Conservation (phyloP, 2,329 filamentous ascomycete genomes). For the Cladosporium sp. region DNA sequence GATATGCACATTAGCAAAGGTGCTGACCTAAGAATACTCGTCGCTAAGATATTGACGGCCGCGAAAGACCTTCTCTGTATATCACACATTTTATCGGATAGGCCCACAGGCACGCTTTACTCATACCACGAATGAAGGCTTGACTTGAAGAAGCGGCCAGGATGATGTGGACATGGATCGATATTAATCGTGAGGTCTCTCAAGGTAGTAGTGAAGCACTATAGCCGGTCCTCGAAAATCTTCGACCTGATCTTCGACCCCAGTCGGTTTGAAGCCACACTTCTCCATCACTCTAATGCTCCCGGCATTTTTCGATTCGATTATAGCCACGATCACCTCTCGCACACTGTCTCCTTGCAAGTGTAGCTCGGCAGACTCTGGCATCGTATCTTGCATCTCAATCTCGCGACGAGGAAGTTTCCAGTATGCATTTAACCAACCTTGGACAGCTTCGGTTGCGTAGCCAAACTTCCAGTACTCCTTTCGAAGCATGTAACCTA, state of each 20-base stretch:
- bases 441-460: background rate
- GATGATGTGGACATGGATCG: too few relatives aligned
- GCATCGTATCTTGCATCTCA: background rate
- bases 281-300: background rate
- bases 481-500: background rate
- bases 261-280: background rate
- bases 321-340: background rate
- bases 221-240: slow-evolving; percentile 1
- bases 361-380: background rate
- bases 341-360: background rate
- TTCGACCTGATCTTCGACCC: background rate
- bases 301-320: background rate
- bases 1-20: too few relatives aligned
- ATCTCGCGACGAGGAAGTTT: background rate
- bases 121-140: too few relatives aligned
- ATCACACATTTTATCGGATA: too few relatives aligned
- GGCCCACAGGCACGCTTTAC: too few relatives aligned
- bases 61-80: too few relatives aligned
- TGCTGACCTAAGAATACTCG: too few relatives aligned
- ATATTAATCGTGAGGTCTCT: background rate
- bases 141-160: too few relatives aligned
- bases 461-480: background rate
- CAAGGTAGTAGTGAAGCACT: background rate
- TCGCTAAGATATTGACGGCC: too few relatives aligned
- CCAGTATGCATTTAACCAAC: slow-evolving; percentile 6